phyloP scores from a whole-genome alignment of 495 filamentous ascomycete genomes.

The Venustampulla echinocandica region DNA sequence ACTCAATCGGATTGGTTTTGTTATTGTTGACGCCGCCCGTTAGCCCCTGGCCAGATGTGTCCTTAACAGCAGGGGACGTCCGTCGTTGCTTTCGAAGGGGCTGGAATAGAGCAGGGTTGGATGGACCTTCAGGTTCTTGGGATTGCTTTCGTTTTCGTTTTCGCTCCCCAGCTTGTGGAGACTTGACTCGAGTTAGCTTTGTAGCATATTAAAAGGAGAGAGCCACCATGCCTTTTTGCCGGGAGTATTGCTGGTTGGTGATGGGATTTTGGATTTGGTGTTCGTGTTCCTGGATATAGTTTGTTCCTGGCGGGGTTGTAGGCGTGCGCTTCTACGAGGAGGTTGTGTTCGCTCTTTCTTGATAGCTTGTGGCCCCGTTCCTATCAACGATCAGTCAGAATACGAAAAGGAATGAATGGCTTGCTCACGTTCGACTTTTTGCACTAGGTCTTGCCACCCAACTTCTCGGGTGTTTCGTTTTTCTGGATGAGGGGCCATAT shows the following conservation, averaged over 20 bases:
- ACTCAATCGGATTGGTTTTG: slow-evolving; percentile 10
- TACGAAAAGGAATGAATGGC: slow-evolving; percentile 1
- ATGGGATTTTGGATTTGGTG: slow-evolving; percentile 6
- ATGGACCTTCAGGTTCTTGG: slow-evolving; percentile 7
- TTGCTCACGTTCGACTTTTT: slow-evolving; percentile 1
- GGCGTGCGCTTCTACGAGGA: slow-evolving; percentile 3
- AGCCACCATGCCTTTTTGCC: slow-evolving; percentile 9
- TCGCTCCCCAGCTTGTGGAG: slow-evolving; percentile 2
- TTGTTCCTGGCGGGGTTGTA: slow-evolving; percentile 42
- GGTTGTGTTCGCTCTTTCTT: slow-evolving; percentile 1
- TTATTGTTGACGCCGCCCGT: slow-evolving; percentile 5
- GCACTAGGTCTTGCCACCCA: slow-evolving; percentile 2
- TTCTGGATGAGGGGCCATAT: not conserved
- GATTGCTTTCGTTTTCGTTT: slow-evolving; percentile 8
- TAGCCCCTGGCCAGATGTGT: slow-evolving; percentile 5
- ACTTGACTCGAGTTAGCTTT: slow-evolving; percentile 16
- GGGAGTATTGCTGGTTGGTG: slow-evolving; percentile 9
- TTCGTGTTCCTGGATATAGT: slow-evolving; percentile 10
- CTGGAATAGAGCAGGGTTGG: not conserved
- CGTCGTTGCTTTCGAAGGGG: not conserved
- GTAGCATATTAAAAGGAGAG: slow-evolving; percentile 12
- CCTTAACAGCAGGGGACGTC: slow-evolving; percentile 6
- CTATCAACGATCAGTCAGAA: slow-evolving; percentile 1
- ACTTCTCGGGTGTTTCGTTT: slow-evolving; percentile 2
- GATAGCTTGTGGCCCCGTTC: not conserved